Percentiles rank a stretch among this genome's conserved stretches.
phyloP scores from a whole-genome alignment of 116 monocot species.

The Phalaenopsis hybrid region DNA sequence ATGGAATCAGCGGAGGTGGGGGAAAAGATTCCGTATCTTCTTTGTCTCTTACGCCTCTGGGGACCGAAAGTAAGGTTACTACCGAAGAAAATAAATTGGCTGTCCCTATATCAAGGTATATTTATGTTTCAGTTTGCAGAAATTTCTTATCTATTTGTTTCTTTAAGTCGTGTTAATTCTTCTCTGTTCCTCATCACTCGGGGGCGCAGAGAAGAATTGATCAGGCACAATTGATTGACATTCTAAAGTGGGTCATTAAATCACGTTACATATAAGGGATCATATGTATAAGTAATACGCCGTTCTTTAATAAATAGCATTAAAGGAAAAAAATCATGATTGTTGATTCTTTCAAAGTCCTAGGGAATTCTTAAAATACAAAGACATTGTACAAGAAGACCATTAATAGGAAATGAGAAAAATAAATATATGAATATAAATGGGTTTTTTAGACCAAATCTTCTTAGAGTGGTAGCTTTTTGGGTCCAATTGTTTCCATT shows the following conservation, averaged over 20 bases:
- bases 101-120: conserved; percentile 3
- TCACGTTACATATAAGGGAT: too few species aligned
- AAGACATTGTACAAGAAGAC: too few species aligned
- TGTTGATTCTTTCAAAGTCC: too few species aligned
- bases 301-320: too few species aligned
- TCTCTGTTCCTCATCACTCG: not conserved
- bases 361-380: too few species aligned
- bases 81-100: conserved; percentile 15
- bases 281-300: too few species aligned
- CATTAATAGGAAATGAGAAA: not conserved
- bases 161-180: not conserved
- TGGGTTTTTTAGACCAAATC: not conserved
- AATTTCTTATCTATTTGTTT: not conserved
- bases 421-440: not conserved
- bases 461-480: not conserved
- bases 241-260: not conserved
- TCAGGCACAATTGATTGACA: not conserved
- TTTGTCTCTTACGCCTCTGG: not conserved
- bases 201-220: not conserved
- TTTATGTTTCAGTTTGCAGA: conserved; percentile 2
- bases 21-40: conserved; percentile 17
- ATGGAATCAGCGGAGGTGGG: conserved; percentile 19
- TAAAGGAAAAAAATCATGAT: too few species aligned
- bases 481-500: not conserved
- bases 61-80: not conserved